phyloP scores from a whole-genome alignment of 441 rosid genomes.

The Populus tomentosa region DNA sequence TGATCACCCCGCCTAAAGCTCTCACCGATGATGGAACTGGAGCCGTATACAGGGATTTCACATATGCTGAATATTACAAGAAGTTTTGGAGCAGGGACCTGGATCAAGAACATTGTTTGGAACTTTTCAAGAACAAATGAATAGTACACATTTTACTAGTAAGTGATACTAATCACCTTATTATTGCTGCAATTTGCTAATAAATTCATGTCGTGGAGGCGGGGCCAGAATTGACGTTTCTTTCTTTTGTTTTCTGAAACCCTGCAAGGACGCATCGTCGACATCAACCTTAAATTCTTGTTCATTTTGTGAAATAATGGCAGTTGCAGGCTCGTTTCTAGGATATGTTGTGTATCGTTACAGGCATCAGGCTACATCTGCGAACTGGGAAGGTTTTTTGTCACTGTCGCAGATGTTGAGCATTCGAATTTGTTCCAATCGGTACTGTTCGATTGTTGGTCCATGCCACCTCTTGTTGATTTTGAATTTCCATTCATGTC shows the following conservation, averaged over 20 bases:
- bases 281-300: too few species aligned
- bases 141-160: not conserved
- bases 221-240: too few species aligned
- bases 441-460: not conserved
- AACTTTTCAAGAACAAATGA: slow-evolving; percentile 34
- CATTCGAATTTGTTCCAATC: too few species aligned
- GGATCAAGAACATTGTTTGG: slow-evolving; percentile 31
- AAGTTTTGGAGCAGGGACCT: slow-evolving; percentile 40
- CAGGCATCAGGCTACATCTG: too few species aligned
- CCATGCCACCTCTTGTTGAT: not conserved
- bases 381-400: too few species aligned
- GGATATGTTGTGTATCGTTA: too few species aligned
- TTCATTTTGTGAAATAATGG: too few species aligned
- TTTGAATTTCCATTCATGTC: not conserved
- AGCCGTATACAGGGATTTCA: slow-evolving; percentile 26
- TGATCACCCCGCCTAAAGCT: slow-evolving; percentile 26
- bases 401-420: too few species aligned
- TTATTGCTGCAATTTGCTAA: not conserved
- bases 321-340: too few species aligned
- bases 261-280: too few species aligned
- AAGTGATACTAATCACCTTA: not conserved
- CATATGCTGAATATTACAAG: slow-evolving; percentile 32
- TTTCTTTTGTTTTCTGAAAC: too few species aligned
- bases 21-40: slow-evolving; percentile 21
- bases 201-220: too few species aligned